Evolutionary conservation across 169 alveolate genomes (phyloP).

Genomic region (Blepharisma undulans): DNA sequence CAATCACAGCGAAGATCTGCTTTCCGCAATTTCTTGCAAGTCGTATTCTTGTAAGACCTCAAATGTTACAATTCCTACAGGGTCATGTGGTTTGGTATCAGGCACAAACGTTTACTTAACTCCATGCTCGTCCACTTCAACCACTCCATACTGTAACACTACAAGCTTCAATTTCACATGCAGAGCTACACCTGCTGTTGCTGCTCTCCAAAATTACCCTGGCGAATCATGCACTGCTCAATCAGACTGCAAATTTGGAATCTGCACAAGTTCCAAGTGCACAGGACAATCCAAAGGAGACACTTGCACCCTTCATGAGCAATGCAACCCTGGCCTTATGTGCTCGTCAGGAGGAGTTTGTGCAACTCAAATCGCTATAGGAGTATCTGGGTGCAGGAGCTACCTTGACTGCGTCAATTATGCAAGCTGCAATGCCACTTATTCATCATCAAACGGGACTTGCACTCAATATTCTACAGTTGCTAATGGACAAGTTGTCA

Average conservation of each 20-base stretch:
- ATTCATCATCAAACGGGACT: neutral
- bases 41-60: neutral
- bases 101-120: neutral
- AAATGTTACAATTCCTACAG: neutral
- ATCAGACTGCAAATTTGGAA: neutral
- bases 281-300: neutral
- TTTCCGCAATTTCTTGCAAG: neutral
- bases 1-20: neutral
- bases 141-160: neutral
- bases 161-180: neutral
- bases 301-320: neutral
- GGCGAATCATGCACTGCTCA: neutral
- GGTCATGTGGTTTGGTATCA: neutral
- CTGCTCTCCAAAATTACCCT: neutral
- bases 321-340: slow-evolving; percentile 33
- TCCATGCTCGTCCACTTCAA: neutral
- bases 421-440: slow-evolving; percentile 34
- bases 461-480: neutral
- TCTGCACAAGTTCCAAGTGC: neutral
- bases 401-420: slow-evolving; percentile 21
- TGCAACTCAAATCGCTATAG: neutral
- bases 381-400: slow-evolving; percentile 20
- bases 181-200: neutral
- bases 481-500: neutral
- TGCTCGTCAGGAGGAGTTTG: neutral